Evolutionary conservation across 306 rosid genomes (phyloP), one percentile per base, ranked within the genome.

Genomic region (Sesbania bispinosa): DNA sequence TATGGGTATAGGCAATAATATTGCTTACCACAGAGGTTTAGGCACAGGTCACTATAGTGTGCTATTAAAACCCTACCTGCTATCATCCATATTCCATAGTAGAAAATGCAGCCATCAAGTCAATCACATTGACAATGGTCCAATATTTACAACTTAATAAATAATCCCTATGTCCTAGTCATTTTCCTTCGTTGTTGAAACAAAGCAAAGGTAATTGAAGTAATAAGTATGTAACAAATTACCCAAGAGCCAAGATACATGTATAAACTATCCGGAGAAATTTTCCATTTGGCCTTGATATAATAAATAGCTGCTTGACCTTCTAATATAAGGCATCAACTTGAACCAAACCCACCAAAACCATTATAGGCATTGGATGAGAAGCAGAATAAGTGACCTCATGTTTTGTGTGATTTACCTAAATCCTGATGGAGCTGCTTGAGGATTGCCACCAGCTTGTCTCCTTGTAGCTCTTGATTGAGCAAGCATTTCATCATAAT

Each of bases 341-440:
- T 68, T 68, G 7, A 48, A 35, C 61, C 66, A 46, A 62, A 74
- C 67, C 83, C 72, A 61, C 50, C 29, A 59, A 55, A 67, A 39
- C 57, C 59, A 73, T 46, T 72, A 33, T 47, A 61, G 65, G 79
- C 73, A 33, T 71, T 57, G 57, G 19, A 67, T 73, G 52, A 16
- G 57, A 51, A 46, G 47, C 58, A 38, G 19, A 53, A 47, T 39
- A 20, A 68, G 74, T 3, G 52, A 45, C 81, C 63, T 76, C 35
- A 45, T 76, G 54, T 65, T 38, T 24, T 48, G 14, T 19, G 71
- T 32, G 26, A 66, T 18, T 69, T 62, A 89, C 88, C 97, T 85
- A 60, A 86, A 47, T 69, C 99, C 96, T 3, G 97, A 86, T 18
- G 97, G 93, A 42, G 96, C 81, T 5, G 76, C 92, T 69, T 89